phyloP scores from a whole-genome alignment of 2,329 filamentous ascomycete species.

The Penicillium sp. region DNA sequence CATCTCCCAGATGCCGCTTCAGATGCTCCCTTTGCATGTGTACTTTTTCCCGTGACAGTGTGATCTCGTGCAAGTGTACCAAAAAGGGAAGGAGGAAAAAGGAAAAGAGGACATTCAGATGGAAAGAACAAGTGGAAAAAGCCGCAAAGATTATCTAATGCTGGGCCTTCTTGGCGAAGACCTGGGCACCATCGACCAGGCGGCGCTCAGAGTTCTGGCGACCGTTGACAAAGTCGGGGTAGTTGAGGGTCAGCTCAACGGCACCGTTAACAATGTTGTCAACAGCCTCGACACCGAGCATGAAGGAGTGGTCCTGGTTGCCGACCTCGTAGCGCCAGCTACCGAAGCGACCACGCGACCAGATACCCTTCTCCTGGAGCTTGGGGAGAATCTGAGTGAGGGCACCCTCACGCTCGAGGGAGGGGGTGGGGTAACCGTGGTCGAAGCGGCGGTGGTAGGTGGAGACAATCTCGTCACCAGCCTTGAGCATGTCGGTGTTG shows the following conservation, averaged over 20 bases:
- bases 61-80: conserved; percentile 34
- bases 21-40: conserved; percentile 36
- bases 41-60: conserved; percentile 29
- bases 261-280: conserved; percentile 89
- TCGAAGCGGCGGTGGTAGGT: conserved; percentile 98
- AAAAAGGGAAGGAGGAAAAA: conserved; percentile 24
- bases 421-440: conserved; percentile 96
- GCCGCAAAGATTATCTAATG: conserved; percentile 34
- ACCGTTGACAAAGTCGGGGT: conserved; percentile 92
- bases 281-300: conserved; percentile 92
- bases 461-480: conserved; percentile 92
- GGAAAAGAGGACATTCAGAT: conserved; percentile 1
- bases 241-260: conserved; percentile 91
- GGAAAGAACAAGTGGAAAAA: conserved; percentile 17
- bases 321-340: conserved; percentile 98
- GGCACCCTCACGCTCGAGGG: conserved; percentile 92
- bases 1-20: conserved; percentile 42
- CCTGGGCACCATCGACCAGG: conserved; percentile 66
- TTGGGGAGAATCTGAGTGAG: conserved; percentile 91
- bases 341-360: conserved; percentile 94
- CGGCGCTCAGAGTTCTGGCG: conserved; percentile 67
- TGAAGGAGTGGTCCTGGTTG: conserved; percentile 98
- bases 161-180: conserved; percentile 56
- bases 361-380: conserved; percentile 89
- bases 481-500: conserved; percentile 95